Conservation (phyloP, 192 early-diverging fungal genomes). For the Gonapodya prolifera region DNA sequence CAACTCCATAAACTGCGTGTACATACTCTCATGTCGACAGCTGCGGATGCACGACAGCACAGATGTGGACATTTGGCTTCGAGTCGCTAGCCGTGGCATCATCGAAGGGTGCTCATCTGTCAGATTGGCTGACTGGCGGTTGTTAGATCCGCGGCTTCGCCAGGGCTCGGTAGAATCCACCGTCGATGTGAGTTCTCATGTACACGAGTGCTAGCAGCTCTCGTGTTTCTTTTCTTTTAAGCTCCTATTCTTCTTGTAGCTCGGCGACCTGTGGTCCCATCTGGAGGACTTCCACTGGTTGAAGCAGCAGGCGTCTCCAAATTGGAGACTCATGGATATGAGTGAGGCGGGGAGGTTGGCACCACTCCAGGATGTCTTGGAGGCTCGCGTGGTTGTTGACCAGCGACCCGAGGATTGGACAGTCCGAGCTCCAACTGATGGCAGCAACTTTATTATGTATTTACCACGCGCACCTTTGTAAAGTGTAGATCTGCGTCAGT, state of each 20-base stretch:
- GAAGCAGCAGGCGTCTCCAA: slow-evolving; percentile 57
- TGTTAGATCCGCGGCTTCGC: slow-evolving; percentile 15
- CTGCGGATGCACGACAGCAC: slow-evolving; percentile 67
- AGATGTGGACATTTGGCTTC: slow-evolving; percentile 47
- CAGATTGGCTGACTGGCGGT: slow-evolving; percentile 43
- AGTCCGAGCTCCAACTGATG: no score
- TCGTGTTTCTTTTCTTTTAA: slow-evolving; percentile 7
- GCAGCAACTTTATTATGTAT: no score
- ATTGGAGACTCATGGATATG: slow-evolving; percentile 48
- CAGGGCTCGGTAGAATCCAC: neutral
- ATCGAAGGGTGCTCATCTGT: slow-evolving; percentile 67
- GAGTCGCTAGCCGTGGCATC: slow-evolving; percentile 67
- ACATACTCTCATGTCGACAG: slow-evolving; percentile 66
- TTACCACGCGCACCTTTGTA: no score
- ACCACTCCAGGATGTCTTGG: no score
- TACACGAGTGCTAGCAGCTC: neutral
- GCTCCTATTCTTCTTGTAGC: slow-evolving; percentile 15
- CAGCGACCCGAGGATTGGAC: no score
- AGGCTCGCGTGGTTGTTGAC: no score
- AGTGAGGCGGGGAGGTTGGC: neutral
- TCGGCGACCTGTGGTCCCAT: slow-evolving; percentile 34
- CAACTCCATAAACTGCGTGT: slow-evolving; percentile 40
- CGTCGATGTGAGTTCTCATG: neutral
- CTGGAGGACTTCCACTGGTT: slow-evolving; percentile 94
- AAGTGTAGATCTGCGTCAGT: no score